Conservation (phyloP, 176 grass and related monocot genomes). For the Guadua angustifolia region DNA sequence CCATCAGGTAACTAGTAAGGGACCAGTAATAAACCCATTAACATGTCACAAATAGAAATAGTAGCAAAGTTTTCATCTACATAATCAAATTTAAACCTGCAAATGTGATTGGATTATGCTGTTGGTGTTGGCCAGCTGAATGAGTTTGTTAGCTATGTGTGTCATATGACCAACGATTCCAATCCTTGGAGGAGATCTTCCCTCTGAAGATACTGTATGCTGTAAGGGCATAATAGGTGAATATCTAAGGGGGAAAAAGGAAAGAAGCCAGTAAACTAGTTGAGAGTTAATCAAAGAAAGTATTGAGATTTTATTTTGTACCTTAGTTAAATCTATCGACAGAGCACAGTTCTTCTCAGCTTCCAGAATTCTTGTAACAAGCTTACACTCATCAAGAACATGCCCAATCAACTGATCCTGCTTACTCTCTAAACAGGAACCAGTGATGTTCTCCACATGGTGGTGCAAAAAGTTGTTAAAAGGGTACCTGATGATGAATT, state of each 20-base stretch:
- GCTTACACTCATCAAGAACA: slow-evolving; percentile 75
- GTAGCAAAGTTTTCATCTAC: slow-evolving; percentile 9
- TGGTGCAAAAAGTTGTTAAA: slow-evolving; percentile 99
- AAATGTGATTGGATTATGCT: slow-evolving; percentile 71
- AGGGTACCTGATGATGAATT: slow-evolving; percentile 73
- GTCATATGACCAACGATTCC: slow-evolving; percentile 87
- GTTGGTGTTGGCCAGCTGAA: slow-evolving; percentile 69
- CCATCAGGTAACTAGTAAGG: slow-evolving; percentile 11
- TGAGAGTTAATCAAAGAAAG: background rate
- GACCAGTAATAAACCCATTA: slow-evolving; percentile 9
- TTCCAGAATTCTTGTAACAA: slow-evolving; percentile 80
- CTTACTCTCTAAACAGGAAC: slow-evolving; percentile 90
- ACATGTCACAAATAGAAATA: background rate
- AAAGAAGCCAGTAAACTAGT: slow-evolving; percentile 16
- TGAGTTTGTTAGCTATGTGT: slow-evolving; percentile 88
- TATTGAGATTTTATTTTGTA: slow-evolving; percentile 26
- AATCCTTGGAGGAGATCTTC: slow-evolving; percentile 66
- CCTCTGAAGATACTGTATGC: slow-evolving; percentile 66
- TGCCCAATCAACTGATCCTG: slow-evolving; percentile 63
- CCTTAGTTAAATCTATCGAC: slow-evolving; percentile 66
- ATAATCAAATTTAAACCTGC: slow-evolving; percentile 62
- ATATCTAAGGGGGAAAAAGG: slow-evolving; percentile 24
- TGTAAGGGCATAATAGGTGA: slow-evolving; percentile 51
- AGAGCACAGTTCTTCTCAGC: slow-evolving; percentile 74
- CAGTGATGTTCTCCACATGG: slow-evolving; percentile 84